Conservation (phyloP, 1,139 yeast genomes). For the Magnusiomyces tetraspermus region DNA sequence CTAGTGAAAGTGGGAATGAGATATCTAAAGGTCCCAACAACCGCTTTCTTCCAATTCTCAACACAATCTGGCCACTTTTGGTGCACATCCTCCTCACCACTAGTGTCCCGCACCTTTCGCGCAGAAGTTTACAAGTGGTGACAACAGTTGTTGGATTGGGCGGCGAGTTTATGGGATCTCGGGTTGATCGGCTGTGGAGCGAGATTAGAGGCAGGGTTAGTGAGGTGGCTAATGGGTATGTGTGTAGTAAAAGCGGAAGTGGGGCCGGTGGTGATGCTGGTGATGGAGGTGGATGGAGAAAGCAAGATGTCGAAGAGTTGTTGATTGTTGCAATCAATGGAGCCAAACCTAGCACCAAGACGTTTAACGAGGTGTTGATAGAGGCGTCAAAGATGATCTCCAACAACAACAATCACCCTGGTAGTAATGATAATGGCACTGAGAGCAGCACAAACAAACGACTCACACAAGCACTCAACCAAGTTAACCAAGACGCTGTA, state of each 20-base stretch:
- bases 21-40: slow-evolving; percentile 25
- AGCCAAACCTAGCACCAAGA: no score
- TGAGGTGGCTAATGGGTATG: not conserved
- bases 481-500: not conserved
- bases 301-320: not conserved
- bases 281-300: no score
- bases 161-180: not conserved
- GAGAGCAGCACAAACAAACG: no score
- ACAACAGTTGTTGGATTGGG: not conserved
- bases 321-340: no score
- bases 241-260: not conserved
- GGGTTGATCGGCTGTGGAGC: not conserved
- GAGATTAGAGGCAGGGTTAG: not conserved
- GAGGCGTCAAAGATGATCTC: no score
- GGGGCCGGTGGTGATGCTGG: not conserved
- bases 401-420: no score
- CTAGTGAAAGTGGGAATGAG: not conserved
- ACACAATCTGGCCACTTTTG: slow-evolving; percentile 58
- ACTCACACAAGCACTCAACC: not conserved
- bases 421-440: no score
- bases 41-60: slow-evolving; percentile 55
- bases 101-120: not conserved
- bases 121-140: not conserved
- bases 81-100: no score
- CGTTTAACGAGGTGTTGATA: no score